Base-by-base conservation (phyloP, 2,329 filamentous ascomycete genomes). In the Zymoseptoria tritici region DNA sequence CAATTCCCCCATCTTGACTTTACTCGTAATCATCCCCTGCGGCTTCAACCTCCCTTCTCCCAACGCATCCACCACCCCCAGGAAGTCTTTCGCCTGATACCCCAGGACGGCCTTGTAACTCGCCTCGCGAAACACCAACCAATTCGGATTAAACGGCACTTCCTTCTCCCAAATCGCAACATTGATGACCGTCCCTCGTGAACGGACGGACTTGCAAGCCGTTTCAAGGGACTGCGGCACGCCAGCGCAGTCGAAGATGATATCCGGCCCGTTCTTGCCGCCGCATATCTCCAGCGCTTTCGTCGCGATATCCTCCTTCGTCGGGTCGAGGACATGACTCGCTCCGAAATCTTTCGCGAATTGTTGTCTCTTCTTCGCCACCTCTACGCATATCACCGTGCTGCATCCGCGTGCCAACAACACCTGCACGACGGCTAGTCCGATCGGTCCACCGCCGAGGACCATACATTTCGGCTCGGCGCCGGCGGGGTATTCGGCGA, bases 211-310 rank as follows among this genome's bases (percentile, higher is more conserved):
- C 20, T 77, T 71, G 79, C 82, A 65, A 72, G 83, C 64, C 61
- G 75, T 74, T 16, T 72, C 68, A 20, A 73, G 26, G 1, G 63
- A 65, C 42, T 75, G 75, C n/a, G 80, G 77, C 20, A 86, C 82
- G 6, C 85, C 85, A 0, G 84, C 83, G 31, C 83, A 84, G 62
- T 88, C 84, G 62, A 86, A 85, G 0, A 82, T 80, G 1, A 86
- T 75, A 66, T 85, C 81, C 1, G 80, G 81, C 0, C 84, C 84
- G 1, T 74, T 71, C 0, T 76, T 73, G 2, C 76, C 75, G 16
- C 67, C 68, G 5, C 78, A 83, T 46, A 85, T 66, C 20, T 79
- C 74, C 53, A 75, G 75, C 0, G 78, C 76, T 1, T 71, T 71
- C 8, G 76, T 70, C 1, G 80, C 76, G 0, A 85, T 69, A 61